Evolutionary conservation across 495 filamentous ascomycete genomes (phyloP).

Genomic region (Cercophora sp.): DNA sequence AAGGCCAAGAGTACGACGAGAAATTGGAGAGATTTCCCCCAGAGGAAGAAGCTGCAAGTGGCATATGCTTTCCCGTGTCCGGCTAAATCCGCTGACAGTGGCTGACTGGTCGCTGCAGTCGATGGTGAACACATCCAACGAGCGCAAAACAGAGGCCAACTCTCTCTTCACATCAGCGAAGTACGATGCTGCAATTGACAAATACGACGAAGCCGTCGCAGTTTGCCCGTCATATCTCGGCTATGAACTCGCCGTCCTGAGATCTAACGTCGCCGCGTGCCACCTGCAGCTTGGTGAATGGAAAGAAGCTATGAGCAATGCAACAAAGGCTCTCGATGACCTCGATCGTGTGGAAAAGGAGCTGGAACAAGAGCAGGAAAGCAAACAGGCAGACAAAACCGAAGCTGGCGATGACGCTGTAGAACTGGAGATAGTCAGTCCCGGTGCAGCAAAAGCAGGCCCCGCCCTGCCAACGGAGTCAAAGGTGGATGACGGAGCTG

Average conservation of each 20-base stretch:
- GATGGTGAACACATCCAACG: constrained; percentile 66
- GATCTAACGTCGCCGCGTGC: constrained; percentile 86
- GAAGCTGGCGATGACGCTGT: constrained; percentile 58
- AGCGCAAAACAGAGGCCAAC: constrained; percentile 76
- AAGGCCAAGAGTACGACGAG: constrained; percentile 8
- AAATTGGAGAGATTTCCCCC: constrained; percentile 47
- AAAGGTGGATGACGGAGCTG: constrained; percentile 22
- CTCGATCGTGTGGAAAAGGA: constrained; percentile 55
- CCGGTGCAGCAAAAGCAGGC: constrained; percentile 46
- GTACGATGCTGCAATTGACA: constrained; percentile 82
- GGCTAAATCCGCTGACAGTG: not conserved
- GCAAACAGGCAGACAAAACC: constrained; percentile 26
- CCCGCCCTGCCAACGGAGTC: constrained; percentile 38
- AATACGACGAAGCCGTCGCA: constrained; percentile 79
- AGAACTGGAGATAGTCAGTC: constrained; percentile 54
- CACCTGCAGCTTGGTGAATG: constrained; percentile 83
- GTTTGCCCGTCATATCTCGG: constrained; percentile 84
- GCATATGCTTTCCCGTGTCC: constrained; percentile 6
- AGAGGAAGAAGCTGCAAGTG: constrained; percentile 30
- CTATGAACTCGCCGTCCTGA: constrained; percentile 82
- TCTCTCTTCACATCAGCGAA: constrained; percentile 63
- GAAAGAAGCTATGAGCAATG: constrained; percentile 74
- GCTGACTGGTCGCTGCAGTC: constrained; percentile 39
- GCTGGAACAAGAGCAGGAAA: constrained; percentile 16
- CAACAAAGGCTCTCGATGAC: constrained; percentile 67